Evolutionary conservation across 148 eudicot species (phyloP), one percentile per base, ranked within the genome.

Genomic region (Rhododendron kiyosumense): DNA sequence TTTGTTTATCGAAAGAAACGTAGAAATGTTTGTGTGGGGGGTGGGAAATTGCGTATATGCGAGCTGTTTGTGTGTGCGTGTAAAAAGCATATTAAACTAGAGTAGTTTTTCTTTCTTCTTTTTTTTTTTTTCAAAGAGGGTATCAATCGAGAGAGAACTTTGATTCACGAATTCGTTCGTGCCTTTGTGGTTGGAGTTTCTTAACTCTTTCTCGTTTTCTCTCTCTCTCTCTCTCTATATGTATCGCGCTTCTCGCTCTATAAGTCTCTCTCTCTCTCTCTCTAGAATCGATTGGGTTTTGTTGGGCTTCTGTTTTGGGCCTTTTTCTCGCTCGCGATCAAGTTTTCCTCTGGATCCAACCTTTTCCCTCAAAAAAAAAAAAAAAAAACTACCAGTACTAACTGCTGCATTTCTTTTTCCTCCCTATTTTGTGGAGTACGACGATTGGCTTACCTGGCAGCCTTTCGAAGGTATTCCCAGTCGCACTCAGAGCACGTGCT

Each of bases 1-100:
- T 84, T 84, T 59, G 80, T 84, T 84, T 84, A 84, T 84, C 71
- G 86, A 84, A 76, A 41, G 45, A 41, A 84, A 84, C 86, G 81
- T 73, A 83, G 79, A 30, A 30, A 36, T 54, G 30, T 63, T 81
- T 41, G 3, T 32, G 36, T 5, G 57, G 0, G 46, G 14, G 41
- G 43, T 3, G 48, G 24, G 20, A 81, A 38, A 30, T 48, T 41
- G 84, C 30, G 30, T n/a, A n/a, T n/a, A 24, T 63, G 12, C 71
- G 28, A 24, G 28, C 8, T 36, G 26, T 22, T 28, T 49, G n/a
- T 28, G 51, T 0, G 17, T 57, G 38, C 13, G 65, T 22, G 9
- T 22, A 59, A 20, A 59, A 59, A 59, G 26, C 12, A 45, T 45
- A 83, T 69, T 83, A 83, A 83, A 69, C 43, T 26, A 83, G 85